Evolutionary conservation across 2,329 filamentous ascomycete species (phyloP), one percentile per base, ranked within the genome.

Genomic region (Fusarium compactum): DNA sequence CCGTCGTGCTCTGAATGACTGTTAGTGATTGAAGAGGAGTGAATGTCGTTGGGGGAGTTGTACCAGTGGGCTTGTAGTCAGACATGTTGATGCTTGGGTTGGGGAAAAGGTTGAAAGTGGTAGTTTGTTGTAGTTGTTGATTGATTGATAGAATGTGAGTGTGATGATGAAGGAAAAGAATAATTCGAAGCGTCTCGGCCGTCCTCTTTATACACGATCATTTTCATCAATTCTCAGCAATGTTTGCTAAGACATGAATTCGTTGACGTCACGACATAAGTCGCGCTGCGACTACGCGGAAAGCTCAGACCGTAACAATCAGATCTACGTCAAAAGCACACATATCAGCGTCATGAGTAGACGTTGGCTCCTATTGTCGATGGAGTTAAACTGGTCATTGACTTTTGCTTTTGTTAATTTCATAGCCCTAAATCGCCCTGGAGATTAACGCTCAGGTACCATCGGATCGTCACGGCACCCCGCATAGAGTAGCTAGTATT

Each of bases 51-150:
- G 22, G 6, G 12, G 24, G 5, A 4, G n/a, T 15, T 20, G 48
- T 66, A 66, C 63, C 63, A 66, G 63, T 66, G 30, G 63, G 63
- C 63, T 66, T 66, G 43, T 66, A 66, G 43, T 66, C 63, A 66
- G 63, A 66, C 63, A 66, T 66, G 54, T 18, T 66, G 24, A 30
- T 18, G 20, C 50, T 58, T 47, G 32, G 24, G 6, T 41, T 27
- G 27, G 12, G 18, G 9, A 25, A 32, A 14, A 14, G 12, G 9
- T 47, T 34, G 9, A 6, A 47, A 25, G 3, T 61, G n/a, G 8
- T 64, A n/a, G 34, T 18, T 57, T 18, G 8, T 62, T 38, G 40
- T 43, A 11, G n/a, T n/a, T 8, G 11, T 14, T 15, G n/a, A 29
- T 14, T 48, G 46, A 54, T 50, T 38, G 34, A 38, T 38, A 24